Evolutionary conservation across 345 rosid species (phyloP), one percentile per base, ranked within the genome.

Genomic region (Lumnitzera racemosa): DNA sequence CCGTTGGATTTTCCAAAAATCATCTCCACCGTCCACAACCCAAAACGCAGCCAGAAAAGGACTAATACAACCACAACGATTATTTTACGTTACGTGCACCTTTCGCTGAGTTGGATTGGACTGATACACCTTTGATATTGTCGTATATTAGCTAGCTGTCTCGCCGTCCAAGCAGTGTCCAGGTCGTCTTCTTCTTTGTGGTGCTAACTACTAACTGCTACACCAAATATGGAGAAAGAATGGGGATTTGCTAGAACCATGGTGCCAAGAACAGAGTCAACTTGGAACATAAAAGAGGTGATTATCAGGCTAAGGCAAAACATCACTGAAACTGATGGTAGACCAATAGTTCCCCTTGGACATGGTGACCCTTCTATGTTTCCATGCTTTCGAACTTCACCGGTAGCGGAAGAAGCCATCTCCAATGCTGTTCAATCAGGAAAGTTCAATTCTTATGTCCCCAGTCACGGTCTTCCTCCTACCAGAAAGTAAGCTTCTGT

Each of bases 331-430:
- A 68, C 68, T 25, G 80, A 79, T 48, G 36, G 13, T 11, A 72
- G 82, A 59, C 20, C 61, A 5, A 58, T 63, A 5, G 65, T 81
- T 11, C 70, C 69, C 31, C 78, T 86, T 0, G 81, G 65, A 58
- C 80, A 72, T 24, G 94, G 94, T 12, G 81, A 83, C 48, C 86
- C 94, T 12, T 78, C 87, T 14, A 62, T 61, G 3, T 83, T 67
- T 46, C 77, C 82, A 0, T 61, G 74, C 73, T 83, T 80, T 56
- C 63, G 66, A 5, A 73, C 78, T 1, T 16, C 76, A 31, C 64
- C 67, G 4, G 55, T 31, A 0, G 78, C 87, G 0, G 84, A 72
- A 48, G 84, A 80, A 13, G 87, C 94, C 52, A 49, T 83, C 29
- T 67, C 72, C 2, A 73, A 78, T 3, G 61, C 85, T 55, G 16